phyloP scores from a whole-genome alignment of 2,329 filamentous ascomycete genomes.

The Ophiostoma sp. region DNA sequence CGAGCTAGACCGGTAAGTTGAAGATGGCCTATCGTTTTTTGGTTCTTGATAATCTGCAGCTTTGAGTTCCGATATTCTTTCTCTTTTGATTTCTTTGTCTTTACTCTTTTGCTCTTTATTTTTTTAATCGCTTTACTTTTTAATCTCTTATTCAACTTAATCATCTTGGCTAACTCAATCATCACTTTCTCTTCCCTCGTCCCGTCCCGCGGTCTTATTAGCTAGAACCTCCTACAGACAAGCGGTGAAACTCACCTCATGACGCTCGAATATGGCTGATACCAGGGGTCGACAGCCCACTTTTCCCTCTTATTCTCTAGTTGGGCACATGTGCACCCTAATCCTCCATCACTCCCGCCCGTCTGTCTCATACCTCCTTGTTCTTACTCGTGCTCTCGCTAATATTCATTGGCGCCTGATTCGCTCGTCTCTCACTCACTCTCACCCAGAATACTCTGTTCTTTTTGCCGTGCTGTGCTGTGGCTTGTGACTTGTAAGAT shows the following conservation, averaged over 20 bases:
- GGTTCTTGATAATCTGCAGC: too few species aligned
- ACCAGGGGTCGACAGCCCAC: neutral
- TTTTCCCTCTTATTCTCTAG: neutral
- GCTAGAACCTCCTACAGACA: neutral
- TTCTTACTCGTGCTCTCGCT: neutral
- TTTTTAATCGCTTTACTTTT: neutral
- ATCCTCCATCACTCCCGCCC: neutral
- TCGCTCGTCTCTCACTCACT: neutral
- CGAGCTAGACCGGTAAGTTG: neutral
- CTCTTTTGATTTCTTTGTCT: neutral
- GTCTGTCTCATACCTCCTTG: neutral
- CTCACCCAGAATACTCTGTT: neutral
- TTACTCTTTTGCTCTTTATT: neutral
- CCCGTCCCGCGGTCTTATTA: neutral
- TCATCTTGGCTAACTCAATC: neutral
- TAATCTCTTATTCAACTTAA: neutral
- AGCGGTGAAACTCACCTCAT: slow-evolving; percentile 10
- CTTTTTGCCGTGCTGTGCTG: neutral
- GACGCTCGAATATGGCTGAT: slow-evolving; percentile 4
- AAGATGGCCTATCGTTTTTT: too few species aligned
- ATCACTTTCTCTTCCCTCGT: neutral
- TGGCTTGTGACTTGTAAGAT: neutral
- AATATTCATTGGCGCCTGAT: neutral
- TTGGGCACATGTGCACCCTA: neutral
- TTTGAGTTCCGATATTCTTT: neutral